Percentiles rank a stretch among this genome's conserved stretches.
phyloP scores from a whole-genome alignment of 768 basidiomycete genomes.

The Boletus tomentosulus region DNA sequence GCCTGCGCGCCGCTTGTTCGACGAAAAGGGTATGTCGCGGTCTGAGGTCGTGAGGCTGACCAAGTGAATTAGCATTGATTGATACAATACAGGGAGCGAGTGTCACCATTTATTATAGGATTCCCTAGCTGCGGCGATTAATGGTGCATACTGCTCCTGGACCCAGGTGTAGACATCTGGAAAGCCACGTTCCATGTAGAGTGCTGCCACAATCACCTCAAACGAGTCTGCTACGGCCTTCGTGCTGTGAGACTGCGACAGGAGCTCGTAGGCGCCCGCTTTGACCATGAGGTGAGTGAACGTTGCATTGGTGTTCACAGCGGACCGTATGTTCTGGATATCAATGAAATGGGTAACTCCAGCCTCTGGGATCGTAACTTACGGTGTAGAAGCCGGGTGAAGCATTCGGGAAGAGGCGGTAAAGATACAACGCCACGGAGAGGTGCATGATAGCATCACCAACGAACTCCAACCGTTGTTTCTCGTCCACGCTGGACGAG shows the following conservation, averaged over 20 bases:
- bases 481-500: conserved; percentile 24
- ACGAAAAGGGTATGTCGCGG: neutral
- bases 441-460: conserved; percentile 47
- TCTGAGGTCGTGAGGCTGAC: conserved; percentile 10
- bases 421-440: conserved; percentile 38
- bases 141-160: conserved; percentile 34
- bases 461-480: conserved; percentile 44
- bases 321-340: conserved; percentile 21
- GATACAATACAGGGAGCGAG: neutral
- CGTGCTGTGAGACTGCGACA: conserved; percentile 17
- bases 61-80: conserved; percentile 5
- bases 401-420: conserved; percentile 30
- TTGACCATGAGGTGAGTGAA: conserved; percentile 38
- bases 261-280: conserved; percentile 25
- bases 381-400: conserved; percentile 36
- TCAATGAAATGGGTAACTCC: neutral
- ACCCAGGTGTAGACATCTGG: conserved; percentile 37
- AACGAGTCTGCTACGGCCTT: conserved; percentile 46
- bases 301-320: conserved; percentile 33
- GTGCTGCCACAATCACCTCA: conserved; percentile 44
- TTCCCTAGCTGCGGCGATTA: conserved; percentile 32
- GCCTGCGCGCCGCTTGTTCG: conserved; percentile 12
- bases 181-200: conserved; percentile 38
- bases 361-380: conserved; percentile 2
- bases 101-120: conserved; percentile 27